phyloP scores from a whole-genome alignment of 148 eudicot genomes.

The Rhododendron henanense region DNA sequence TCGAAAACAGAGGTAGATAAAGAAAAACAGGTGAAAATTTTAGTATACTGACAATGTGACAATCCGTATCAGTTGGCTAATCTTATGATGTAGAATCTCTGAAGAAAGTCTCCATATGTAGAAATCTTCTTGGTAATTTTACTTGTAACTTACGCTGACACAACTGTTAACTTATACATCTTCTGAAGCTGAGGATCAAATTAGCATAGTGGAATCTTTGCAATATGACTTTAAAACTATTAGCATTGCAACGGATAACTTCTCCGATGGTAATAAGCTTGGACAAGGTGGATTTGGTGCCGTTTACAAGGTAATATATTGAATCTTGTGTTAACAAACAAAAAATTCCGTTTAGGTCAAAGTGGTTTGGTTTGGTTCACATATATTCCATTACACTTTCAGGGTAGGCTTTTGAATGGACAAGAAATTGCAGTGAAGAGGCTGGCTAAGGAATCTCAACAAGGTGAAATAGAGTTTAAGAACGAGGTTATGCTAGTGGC shows the following conservation, averaged over 20 bases:
- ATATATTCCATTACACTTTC: slow-evolving; percentile 6
- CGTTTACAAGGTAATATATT: slow-evolving; percentile 20
- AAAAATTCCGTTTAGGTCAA: background rate
- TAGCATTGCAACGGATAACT: slow-evolving; percentile 37
- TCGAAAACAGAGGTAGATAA: background rate
- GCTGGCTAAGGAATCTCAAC: too few relatives aligned
- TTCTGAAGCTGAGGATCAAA: background rate
- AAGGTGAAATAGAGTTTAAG: too few relatives aligned
- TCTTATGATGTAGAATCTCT: background rate
- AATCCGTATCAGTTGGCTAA: background rate
- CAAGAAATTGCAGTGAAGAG: slow-evolving; percentile 28
- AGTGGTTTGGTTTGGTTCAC: background rate
- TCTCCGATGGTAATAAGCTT: slow-evolving; percentile 20
- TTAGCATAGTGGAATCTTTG: slow-evolving; percentile 32
- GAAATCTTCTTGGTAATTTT: background rate
- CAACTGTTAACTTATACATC: too few relatives aligned
- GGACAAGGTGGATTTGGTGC: slow-evolving; percentile 24
- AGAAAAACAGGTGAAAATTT: background rate
- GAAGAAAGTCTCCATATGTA: background rate
- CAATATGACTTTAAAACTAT: slow-evolving; percentile 41
- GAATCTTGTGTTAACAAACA: too few relatives aligned
- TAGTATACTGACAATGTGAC: background rate
- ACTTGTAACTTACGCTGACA: background rate
- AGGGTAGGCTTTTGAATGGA: slow-evolving; percentile 20
- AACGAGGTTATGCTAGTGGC: too few relatives aligned